Evolutionary conservation across 331 rosid genomes (phyloP).

Genomic region (Phaseolus coccineus): DNA sequence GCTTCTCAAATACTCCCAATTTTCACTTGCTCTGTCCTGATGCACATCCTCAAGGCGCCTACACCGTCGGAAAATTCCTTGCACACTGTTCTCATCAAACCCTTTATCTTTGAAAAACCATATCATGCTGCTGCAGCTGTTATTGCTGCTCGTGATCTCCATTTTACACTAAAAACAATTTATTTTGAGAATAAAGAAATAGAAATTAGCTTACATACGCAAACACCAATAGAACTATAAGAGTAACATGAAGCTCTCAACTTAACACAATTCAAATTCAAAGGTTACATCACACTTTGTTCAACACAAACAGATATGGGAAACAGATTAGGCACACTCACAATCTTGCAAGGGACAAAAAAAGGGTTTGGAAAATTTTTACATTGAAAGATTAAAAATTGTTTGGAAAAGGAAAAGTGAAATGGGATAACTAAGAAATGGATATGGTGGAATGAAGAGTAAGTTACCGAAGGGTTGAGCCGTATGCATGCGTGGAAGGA

Average conservation of each 20-base stretch:
- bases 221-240: slow-evolving; percentile 20
- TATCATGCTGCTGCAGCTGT: slow-evolving; percentile 66
- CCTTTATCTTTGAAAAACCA: slow-evolving; percentile 95
- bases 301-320: no score
- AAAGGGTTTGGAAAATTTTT: not conserved
- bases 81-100: slow-evolving; percentile 77
- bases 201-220: not conserved
- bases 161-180: slow-evolving; percentile 34
- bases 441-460: not conserved
- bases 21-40: slow-evolving; percentile 71
- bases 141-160: slow-evolving; percentile 60
- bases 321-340: not conserved
- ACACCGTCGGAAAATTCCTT: slow-evolving; percentile 74
- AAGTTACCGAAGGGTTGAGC: slow-evolving; percentile 30
- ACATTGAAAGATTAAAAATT: no score
- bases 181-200: not conserved
- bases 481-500: slow-evolving; percentile 5
- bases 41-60: slow-evolving; percentile 69
- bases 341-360: not conserved
- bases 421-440: slow-evolving; percentile 15
- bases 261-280: not conserved
- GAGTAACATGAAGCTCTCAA: not conserved
- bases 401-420: not conserved
- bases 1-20: slow-evolving; percentile 77
- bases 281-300: not conserved